Conservation (phyloP, 192 early-diverging fungal genomes). For the Radiomyces spectabilis region DNA sequence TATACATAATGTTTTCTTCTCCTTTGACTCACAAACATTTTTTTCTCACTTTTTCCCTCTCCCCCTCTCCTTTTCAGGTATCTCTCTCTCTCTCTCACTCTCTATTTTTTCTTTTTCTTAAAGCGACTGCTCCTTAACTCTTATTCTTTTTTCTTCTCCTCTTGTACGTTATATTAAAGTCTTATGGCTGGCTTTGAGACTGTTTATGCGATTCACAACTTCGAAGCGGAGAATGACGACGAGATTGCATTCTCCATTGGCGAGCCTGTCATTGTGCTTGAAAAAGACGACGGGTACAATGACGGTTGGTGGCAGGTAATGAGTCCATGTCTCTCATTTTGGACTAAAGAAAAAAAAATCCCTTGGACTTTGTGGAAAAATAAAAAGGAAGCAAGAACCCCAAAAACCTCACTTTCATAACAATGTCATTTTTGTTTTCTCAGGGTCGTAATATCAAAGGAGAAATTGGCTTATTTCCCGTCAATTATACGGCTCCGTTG, state of each 20-base stretch:
- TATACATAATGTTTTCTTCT: not conserved
- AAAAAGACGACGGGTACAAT: constrained; percentile 62
- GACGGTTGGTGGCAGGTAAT: constrained; percentile 79
- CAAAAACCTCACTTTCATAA: not conserved
- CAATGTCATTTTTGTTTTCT: not conserved
- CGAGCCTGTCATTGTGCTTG: constrained; percentile 62
- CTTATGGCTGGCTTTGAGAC: constrained; percentile 20
- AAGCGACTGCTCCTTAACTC: not conserved
- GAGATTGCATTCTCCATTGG: constrained; percentile 62
- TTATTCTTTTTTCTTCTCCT: constrained; percentile 10
- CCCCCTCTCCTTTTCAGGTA: not conserved
- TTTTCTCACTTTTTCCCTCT: not conserved
- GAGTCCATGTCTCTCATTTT: not conserved
- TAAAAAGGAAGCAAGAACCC: not conserved
- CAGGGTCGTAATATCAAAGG: constrained; percentile 60
- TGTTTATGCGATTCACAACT: constrained; percentile 49
- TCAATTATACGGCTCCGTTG: constrained; percentile 49
- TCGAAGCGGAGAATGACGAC: constrained; percentile 58
- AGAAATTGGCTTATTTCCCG: constrained; percentile 65
- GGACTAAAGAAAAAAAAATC: not conserved
- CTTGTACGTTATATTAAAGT: not conserved
- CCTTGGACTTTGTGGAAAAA: not conserved
- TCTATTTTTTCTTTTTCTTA: not conserved
- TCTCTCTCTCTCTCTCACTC: not conserved
- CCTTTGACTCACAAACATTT: not conserved